These are phyloP conservation scores for Fusarium sp. DNA, from an alignment of 2,329 filamentous ascomycete genomes.

Conservation along the genomic window DNA sequence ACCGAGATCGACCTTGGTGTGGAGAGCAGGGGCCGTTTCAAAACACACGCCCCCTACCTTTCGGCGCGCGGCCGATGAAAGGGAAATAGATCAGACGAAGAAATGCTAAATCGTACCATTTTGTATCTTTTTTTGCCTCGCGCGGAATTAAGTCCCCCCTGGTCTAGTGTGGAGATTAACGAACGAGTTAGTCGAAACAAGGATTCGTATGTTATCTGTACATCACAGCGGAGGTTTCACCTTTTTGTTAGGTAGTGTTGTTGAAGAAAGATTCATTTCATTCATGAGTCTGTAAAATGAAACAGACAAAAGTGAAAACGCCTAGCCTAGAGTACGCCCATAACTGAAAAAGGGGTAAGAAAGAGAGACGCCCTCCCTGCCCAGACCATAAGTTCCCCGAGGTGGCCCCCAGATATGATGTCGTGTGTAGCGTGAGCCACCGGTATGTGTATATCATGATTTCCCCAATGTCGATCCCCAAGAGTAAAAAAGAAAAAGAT, in stretches of 20 bases:
- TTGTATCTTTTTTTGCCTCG: background rate
- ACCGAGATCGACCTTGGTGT: background rate
- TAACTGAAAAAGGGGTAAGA: background rate
- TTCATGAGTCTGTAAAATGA: constrained; percentile 4
- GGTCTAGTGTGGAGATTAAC: background rate
- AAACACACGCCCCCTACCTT: background rate
- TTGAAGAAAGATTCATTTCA: constrained; percentile 14
- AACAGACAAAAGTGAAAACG: background rate
- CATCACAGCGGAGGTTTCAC: constrained; percentile 11
- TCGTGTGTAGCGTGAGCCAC: constrained; percentile 36
- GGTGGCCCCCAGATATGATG: constrained; percentile 17
- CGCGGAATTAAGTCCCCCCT: background rate
- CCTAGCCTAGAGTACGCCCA: background rate
- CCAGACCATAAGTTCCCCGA: constrained; percentile 8
- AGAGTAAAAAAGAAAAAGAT: background rate
- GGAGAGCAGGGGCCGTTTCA: background rate
- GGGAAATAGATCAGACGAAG: constrained; percentile 1
- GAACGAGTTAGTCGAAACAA: background rate
- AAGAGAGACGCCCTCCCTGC: background rate
- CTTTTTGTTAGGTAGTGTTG: background rate
- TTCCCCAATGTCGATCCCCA: constrained; percentile 30
- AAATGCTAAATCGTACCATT: background rate
- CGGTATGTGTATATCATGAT: constrained; percentile 40
- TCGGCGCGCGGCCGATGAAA: background rate
- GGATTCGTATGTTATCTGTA: background rate